Conservation (phyloP, 805 yeast species). For the Yamadazyma ubonensis region DNA sequence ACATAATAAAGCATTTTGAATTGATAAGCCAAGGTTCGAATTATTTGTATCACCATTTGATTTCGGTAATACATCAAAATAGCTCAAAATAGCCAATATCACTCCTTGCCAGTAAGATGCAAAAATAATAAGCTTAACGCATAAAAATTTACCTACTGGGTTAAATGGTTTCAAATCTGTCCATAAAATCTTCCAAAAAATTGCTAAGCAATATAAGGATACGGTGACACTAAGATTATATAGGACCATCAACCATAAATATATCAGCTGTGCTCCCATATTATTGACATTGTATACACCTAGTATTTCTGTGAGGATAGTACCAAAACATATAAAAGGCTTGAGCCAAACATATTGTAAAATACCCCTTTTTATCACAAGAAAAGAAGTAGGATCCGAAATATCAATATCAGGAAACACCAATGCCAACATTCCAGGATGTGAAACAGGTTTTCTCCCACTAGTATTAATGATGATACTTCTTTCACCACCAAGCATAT, state of each 20-base stretch:
- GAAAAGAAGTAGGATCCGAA: constrained; percentile 78
- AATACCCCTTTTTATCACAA: constrained; percentile 77
- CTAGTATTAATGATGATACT: constrained; percentile 69
- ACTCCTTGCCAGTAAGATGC: constrained; percentile 98
- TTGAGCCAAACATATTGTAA: constrained; percentile 95
- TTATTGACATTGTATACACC: constrained; percentile 53
- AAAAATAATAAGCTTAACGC: constrained; percentile 90
- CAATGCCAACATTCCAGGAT: constrained; percentile 57
- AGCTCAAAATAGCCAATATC: constrained; percentile 51
- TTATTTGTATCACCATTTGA: constrained; percentile 25
- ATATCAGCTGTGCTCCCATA: constrained; percentile 47
- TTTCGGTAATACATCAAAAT: constrained; percentile 45
- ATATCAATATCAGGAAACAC: constrained; percentile 65
- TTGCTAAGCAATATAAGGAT: constrained; percentile 79
- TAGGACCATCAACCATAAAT: constrained; percentile 62
- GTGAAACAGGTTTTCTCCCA: constrained; percentile 69
- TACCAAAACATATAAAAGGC: constrained; percentile 70
- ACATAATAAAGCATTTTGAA: constrained; percentile 79
- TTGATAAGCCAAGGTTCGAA: constrained; percentile 50
- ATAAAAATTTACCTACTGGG: constrained; percentile 89
- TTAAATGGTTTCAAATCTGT: constrained; percentile 71
- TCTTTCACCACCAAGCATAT: constrained; percentile 89
- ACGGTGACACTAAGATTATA: constrained; percentile 81
- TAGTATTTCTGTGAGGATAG: constrained; percentile 44
- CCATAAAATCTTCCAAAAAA: constrained; percentile 91